These are phyloP conservation scores for Solanum lycopersicoides DNA, from an alignment of 257 asterid genomes.

Conservation along the genomic window DNA sequence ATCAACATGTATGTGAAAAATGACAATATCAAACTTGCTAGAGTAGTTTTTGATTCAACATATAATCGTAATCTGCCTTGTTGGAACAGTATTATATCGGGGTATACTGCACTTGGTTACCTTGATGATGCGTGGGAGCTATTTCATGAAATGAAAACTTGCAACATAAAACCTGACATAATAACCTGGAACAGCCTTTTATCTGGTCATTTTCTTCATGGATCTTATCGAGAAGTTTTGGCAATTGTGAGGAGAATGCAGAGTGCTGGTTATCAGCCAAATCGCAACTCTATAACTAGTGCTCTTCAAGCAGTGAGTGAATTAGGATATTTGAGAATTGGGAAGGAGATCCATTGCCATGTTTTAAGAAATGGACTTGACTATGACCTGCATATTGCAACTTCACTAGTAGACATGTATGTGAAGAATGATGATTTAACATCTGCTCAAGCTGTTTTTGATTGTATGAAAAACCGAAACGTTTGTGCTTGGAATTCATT, in stretches of 20 bases:
- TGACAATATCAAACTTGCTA: constrained; percentile 22
- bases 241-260: constrained; percentile 29
- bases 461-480: constrained; percentile 23
- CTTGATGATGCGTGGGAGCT: constrained; percentile 31
- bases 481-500: constrained; percentile 48
- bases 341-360: constrained; percentile 40
- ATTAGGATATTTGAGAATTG: constrained; percentile 12
- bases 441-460: constrained; percentile 33
- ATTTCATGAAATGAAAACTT: constrained; percentile 28
- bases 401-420: constrained; percentile 56
- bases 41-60: constrained; percentile 31
- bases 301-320: constrained; percentile 50
- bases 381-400: constrained; percentile 20
- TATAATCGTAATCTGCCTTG: constrained; percentile 36
- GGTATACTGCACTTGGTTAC: constrained; percentile 31
- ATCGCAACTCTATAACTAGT: constrained; percentile 31
- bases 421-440: constrained; percentile 34
- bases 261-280: constrained; percentile 37
- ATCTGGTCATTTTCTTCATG: constrained; percentile 32
- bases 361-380: constrained; percentile 34
- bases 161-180: constrained; percentile 33
- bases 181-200: constrained; percentile 58
- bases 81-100: constrained; percentile 50
- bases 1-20: constrained; percentile 43
- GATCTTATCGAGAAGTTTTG: constrained; percentile 27